Evolutionary conservation across 2,329 filamentous ascomycete species (phyloP).

Genomic region (Nemania sp.): DNA sequence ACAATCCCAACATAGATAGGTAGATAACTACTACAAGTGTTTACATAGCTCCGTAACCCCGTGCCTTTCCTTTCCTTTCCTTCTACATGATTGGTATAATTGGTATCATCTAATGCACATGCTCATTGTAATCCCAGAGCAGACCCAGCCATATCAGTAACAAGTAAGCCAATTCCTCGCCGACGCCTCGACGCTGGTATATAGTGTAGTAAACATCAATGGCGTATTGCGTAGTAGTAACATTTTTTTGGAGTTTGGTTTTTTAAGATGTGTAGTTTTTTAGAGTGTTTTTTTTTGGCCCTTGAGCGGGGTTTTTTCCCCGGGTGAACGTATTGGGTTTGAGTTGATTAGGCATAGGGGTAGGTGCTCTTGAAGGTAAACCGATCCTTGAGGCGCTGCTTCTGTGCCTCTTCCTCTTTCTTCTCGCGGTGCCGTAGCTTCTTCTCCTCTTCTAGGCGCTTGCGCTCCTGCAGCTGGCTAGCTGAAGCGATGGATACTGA

Average conservation of each 20-base stretch:
- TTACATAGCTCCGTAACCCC: constrained; percentile 14
- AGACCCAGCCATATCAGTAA: constrained; percentile 8
- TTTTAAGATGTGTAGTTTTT: constrained; percentile 2
- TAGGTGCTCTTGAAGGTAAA: constrained; percentile 36
- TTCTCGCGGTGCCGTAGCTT: constrained; percentile 35
- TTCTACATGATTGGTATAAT: constrained; percentile 23
- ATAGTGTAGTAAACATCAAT: constrained; percentile 21
- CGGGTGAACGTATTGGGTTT: background rate
- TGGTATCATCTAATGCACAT: constrained; percentile 30
- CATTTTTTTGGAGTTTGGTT: constrained; percentile 6
- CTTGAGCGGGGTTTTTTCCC: no score
- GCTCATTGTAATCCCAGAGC: constrained; percentile 11
- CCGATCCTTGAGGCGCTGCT: constrained; percentile 47
- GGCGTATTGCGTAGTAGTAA: background rate
- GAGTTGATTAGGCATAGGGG: constrained; percentile 4
- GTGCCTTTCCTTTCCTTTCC: constrained; percentile 6
- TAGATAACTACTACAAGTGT: constrained; percentile 13
- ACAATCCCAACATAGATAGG: no score
- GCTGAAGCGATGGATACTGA: constrained; percentile 41
- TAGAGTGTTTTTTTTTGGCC: background rate
- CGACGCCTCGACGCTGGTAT: background rate
- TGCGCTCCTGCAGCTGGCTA: constrained; percentile 9
- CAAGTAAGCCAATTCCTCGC: constrained; percentile 10
- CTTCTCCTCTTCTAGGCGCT: constrained; percentile 29
- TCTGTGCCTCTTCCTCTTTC: constrained; percentile 41